Conservation (phyloP, 768 basidiomycete species). For the Suillus ampliporus region DNA sequence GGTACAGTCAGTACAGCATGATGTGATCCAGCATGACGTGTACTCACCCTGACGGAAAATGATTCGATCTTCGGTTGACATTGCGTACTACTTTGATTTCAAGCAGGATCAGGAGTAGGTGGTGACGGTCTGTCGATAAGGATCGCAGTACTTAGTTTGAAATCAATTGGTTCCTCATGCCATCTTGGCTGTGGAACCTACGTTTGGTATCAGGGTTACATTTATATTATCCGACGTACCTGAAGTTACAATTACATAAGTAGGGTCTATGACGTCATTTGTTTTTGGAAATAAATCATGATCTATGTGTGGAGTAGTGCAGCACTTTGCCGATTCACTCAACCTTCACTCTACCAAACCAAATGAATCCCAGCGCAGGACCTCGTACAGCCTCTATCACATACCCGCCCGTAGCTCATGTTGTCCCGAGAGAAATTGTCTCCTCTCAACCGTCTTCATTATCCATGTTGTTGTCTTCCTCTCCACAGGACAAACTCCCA, state of each 20-base stretch:
- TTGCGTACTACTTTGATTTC: conserved; percentile 14
- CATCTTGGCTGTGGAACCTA: background rate
- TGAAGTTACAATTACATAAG: background rate
- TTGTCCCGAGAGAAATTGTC: conserved; percentile 8
- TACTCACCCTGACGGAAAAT: conserved; percentile 13
- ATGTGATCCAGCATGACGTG: background rate
- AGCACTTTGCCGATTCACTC: too few species aligned
- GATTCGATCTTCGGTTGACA: conserved; percentile 24
- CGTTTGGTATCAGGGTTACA: background rate
- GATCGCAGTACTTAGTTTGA: background rate
- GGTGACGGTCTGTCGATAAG: background rate
- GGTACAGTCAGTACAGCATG: background rate
- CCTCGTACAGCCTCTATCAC: background rate
- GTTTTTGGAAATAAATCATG: background rate
- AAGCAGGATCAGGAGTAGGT: background rate
- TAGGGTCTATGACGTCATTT: conserved; percentile 2
- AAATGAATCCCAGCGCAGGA: background rate
- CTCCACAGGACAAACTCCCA: background rate
- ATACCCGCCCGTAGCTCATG: conserved; percentile 15
- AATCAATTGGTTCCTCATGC: too few species aligned
- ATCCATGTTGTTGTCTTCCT: conserved; percentile 19
- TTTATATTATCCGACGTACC: background rate
- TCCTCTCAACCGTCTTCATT: conserved; percentile 25
- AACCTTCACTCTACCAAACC: background rate
- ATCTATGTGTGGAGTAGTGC: background rate